These are phyloP conservation scores for Citrullus colocynthis DNA, from an alignment of 306 rosid genomes.

Conservation along the genomic window DNA sequence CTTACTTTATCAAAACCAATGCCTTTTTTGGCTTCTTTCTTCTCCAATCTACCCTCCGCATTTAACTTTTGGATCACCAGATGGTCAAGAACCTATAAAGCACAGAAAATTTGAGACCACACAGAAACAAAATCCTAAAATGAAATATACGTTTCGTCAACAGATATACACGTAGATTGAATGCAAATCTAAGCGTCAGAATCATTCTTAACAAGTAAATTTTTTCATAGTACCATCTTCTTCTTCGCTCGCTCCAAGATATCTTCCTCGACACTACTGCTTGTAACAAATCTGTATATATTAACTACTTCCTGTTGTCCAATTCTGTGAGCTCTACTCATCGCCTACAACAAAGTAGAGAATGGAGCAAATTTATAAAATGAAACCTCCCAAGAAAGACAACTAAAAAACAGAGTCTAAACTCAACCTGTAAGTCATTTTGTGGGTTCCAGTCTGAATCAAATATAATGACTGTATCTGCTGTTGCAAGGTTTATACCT, in stretches of 20 bases:
- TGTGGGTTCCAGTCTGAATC: conserved; percentile 99
- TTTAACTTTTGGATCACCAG: conserved; percentile 97
- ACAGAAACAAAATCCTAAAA: conserved; percentile 11
- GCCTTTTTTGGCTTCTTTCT: conserved; percentile 90
- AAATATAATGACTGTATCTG: conserved; percentile 95
- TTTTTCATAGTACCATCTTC: conserved; percentile 57
- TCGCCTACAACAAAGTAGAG: conserved; percentile 45
- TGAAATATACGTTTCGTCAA: background rate
- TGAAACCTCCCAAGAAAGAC: background rate
- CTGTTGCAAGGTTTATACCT: conserved; percentile 98
- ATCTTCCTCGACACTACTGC: conserved; percentile 99
- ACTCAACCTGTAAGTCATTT: conserved; percentile 81
- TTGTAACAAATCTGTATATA: conserved; percentile 93
- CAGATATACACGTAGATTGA: background rate
- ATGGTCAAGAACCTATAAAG: conserved; percentile 87
- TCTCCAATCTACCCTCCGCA: conserved; percentile 97
- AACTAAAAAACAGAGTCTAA: background rate
- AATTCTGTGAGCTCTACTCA: conserved; percentile 99
- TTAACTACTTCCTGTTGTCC: conserved; percentile 99
- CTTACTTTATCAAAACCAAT: conserved; percentile 85
- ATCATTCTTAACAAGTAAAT: background rate
- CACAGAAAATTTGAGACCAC: conserved; percentile 13
- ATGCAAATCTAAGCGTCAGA: background rate
- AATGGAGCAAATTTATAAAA: background rate
- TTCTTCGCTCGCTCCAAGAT: conserved; percentile 97